Conservation (phyloP, 2,329 filamentous ascomycete species). For the Xylariales sp. region DNA sequence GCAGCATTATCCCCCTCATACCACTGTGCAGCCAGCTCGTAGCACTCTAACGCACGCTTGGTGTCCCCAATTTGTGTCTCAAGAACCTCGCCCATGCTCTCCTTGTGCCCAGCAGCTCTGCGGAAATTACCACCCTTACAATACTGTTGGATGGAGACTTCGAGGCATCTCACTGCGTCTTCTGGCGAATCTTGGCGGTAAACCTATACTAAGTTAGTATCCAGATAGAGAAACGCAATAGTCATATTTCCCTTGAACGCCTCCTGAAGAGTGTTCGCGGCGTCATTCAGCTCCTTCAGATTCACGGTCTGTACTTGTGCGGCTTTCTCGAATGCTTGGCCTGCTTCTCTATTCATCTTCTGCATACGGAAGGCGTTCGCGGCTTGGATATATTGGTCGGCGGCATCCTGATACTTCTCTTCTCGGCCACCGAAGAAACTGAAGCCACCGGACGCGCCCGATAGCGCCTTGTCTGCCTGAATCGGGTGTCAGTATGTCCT, state of each 20-base stretch:
- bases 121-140: slow-evolving; percentile 86
- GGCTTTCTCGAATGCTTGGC: slow-evolving; percentile 79
- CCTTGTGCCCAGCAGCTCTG: slow-evolving; percentile 84
- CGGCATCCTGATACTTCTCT: slow-evolving; percentile 87
- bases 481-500: slow-evolving; percentile 14
- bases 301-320: slow-evolving; percentile 75
- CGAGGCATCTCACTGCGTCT: slow-evolving; percentile 75
- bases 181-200: slow-evolving; percentile 82
- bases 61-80: slow-evolving; percentile 76
- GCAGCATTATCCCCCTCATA: slow-evolving; percentile 82
- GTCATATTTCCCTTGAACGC: too few species aligned
- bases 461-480: slow-evolving; percentile 81
- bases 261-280: slow-evolving; percentile 80
- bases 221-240: too few species aligned
- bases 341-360: slow-evolving; percentile 83
- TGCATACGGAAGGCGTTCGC: slow-evolving; percentile 90
- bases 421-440: slow-evolving; percentile 81
- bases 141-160: slow-evolving; percentile 79
- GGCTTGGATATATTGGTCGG: slow-evolving; percentile 81
- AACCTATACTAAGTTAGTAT: too few species aligned
- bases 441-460: slow-evolving; percentile 74
- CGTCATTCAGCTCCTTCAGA: slow-evolving; percentile 88
- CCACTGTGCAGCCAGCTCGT: slow-evolving; percentile 82
- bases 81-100: slow-evolving; percentile 80
- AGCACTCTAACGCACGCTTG: slow-evolving; percentile 74